These are phyloP conservation scores for Entomortierella chlamydospora DNA, from an alignment of 192 early-diverging fungal genomes.

Conservation along the genomic window DNA sequence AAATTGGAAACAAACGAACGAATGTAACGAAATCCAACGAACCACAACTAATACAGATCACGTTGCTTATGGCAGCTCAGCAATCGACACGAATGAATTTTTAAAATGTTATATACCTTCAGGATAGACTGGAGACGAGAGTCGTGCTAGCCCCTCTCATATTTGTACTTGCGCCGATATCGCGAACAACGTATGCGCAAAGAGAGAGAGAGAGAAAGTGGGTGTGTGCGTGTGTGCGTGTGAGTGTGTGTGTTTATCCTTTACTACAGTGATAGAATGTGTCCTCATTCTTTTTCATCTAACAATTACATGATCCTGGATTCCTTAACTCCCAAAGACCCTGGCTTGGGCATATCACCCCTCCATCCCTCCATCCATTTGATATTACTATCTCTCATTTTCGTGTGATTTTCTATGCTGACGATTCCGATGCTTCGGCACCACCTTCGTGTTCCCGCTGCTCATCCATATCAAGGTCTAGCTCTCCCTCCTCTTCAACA, in stretches of 20 bases:
- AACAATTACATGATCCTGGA: constrained; percentile 12
- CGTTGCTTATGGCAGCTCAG: too few relatives aligned
- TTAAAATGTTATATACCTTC: neutral
- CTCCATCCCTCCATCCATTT: neutral
- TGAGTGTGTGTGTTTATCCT: neutral
- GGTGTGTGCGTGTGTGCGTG: neutral
- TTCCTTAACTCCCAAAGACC: constrained; percentile 5
- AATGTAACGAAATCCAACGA: neutral
- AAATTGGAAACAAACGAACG: too few relatives aligned
- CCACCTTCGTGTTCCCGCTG: constrained; percentile 28
- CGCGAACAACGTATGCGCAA: neutral
- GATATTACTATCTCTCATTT: neutral
- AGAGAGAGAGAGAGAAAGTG: neutral
- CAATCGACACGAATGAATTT: too few relatives aligned
- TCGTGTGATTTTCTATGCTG: constrained; percentile 8
- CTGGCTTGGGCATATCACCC: neutral
- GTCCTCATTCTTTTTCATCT: neutral
- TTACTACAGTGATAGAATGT: neutral
- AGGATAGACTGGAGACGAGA: constrained; percentile 32
- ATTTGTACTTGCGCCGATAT: neutral
- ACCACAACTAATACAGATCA: too few relatives aligned
- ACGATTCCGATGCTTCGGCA: constrained; percentile 16
- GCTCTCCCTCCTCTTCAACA: constrained; percentile 28
- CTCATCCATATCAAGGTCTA: constrained; percentile 38
- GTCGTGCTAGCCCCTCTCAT: neutral